A percentile compares a stretch with the other conserved stretches of the same genome.
phyloP scores from a whole-genome alignment of 352 stramenopile species.

The Globisporangium carolinianum region DNA sequence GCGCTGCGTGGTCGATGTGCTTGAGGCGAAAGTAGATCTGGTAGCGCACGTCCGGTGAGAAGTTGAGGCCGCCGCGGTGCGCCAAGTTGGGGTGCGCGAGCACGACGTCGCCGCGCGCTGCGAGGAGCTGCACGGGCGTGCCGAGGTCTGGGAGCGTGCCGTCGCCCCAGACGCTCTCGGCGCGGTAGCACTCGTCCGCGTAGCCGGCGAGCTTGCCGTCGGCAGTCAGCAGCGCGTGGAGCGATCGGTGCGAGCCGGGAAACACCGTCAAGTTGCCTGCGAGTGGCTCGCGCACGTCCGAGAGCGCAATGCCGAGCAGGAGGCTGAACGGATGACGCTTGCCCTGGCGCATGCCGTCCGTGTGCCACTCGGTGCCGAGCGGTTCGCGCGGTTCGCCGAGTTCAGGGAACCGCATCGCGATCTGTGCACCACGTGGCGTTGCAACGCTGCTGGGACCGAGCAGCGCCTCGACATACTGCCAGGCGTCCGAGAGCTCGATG shows the following conservation, averaged over 20 bases:
- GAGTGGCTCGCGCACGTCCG: conserved; percentile 48
- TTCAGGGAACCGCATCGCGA: conserved; percentile 69
- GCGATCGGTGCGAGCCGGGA: conserved; percentile 40
- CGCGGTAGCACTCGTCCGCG: conserved; percentile 51
- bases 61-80: conserved; percentile 74
- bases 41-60: conserved; percentile 74
- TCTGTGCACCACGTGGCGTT: conserved; percentile 48
- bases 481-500: conserved; percentile 40
- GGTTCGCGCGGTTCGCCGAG: conserved; percentile 54
- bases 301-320: conserved; percentile 62
- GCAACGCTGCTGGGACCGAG: conserved; percentile 38
- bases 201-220: conserved; percentile 49
- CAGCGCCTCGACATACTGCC: conserved; percentile 56
- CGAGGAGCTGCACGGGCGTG: conserved; percentile 49
- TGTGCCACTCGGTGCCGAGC: conserved; percentile 74
- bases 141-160: conserved; percentile 63
- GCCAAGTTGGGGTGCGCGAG: conserved; percentile 68
- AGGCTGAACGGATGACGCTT: conserved; percentile 64
- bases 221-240: conserved; percentile 41
- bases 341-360: conserved; percentile 73
- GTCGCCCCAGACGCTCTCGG: conserved; percentile 73
- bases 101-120: conserved; percentile 52
- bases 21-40: conserved; percentile 83
- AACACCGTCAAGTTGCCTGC: conserved; percentile 75
- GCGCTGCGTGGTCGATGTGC: conserved; percentile 39